A percentile compares a stretch with the other conserved stretches of the same genome.
These are phyloP conservation scores for Penicillium crystallinum DNA, from an alignment of 495 filamentous ascomycete genomes.

Conservation along the genomic window DNA sequence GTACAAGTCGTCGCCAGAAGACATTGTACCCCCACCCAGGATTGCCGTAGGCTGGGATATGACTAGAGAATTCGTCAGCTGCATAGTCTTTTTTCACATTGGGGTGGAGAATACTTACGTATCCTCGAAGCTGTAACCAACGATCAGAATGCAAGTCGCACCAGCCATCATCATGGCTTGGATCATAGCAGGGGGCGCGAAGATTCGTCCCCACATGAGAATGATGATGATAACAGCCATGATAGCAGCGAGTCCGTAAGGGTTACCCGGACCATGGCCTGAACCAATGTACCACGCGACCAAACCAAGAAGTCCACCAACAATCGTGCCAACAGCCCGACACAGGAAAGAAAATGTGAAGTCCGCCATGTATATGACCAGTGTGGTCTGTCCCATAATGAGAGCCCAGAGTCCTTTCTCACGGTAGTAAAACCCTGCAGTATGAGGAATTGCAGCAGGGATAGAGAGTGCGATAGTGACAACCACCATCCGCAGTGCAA, in stretches of 20 bases:
- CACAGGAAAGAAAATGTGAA: constrained; percentile 35
- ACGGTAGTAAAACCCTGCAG: constrained; percentile 41
- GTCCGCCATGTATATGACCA: constrained; percentile 43
- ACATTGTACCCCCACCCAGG: constrained; percentile 41
- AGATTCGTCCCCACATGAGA: constrained; percentile 37
- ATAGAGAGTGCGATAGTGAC: constrained; percentile 40
- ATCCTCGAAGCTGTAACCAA: constrained; percentile 38
- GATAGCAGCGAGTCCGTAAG: constrained; percentile 36
- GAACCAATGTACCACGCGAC: constrained; percentile 46
- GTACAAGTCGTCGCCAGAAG: constrained; percentile 41
- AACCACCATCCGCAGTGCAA: constrained; percentile 34
- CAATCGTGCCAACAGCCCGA: constrained; percentile 30
- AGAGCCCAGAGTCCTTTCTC: constrained; percentile 44
- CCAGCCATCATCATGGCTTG: constrained; percentile 34
- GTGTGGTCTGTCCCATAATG: constrained; percentile 42
- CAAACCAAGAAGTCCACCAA: constrained; percentile 37
- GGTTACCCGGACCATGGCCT: constrained; percentile 36
- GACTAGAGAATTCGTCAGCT: constrained; percentile 11
- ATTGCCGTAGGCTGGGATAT: constrained; percentile 37
- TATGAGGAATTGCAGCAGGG: constrained; percentile 32
- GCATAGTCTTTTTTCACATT: background rate
- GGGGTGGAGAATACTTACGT: constrained; percentile 21
- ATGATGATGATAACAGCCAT: constrained; percentile 30
- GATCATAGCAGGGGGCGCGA: constrained; percentile 25
- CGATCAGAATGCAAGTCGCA: constrained; percentile 37